These are phyloP conservation scores for Fusarium udum DNA, from an alignment of 2,329 filamentous ascomycete genomes.

Conservation along the genomic window DNA sequence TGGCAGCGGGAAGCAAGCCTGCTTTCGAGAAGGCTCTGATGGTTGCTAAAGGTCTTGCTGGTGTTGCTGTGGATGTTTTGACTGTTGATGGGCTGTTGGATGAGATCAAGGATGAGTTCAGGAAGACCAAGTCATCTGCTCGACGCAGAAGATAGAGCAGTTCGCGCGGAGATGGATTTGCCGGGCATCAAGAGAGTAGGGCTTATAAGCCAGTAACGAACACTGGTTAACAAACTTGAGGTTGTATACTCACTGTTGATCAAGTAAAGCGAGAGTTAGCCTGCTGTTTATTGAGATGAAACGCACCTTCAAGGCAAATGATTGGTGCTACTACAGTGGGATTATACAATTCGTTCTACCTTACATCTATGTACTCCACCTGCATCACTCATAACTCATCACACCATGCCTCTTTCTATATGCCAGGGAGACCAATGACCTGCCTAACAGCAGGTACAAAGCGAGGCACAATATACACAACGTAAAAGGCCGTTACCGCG, in stretches of 20 bases:
- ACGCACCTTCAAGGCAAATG: no score
- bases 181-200: no score
- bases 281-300: no score
- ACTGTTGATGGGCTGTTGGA: conserved; percentile 53
- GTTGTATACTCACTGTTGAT: no score
- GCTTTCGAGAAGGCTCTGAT: conserved; percentile 58
- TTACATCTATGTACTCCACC: conserved; percentile 8
- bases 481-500: conserved; percentile 58
- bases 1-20: conserved; percentile 58
- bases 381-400: conserved; percentile 24
- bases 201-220: no score
- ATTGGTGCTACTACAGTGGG: not conserved
- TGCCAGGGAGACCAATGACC: conserved; percentile 61
- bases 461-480: conserved; percentile 62
- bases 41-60: conserved; percentile 59
- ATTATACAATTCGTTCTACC: conserved; percentile 9
- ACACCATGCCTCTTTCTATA: conserved; percentile 47
- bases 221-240: no score
- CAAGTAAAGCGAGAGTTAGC: no score
- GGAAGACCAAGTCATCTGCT: conserved; percentile 12
- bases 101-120: conserved; percentile 34
- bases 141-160: conserved; percentile 5
- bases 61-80: conserved; percentile 59
- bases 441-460: conserved; percentile 58
- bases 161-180: no score